phyloP scores from a whole-genome alignment of 2,329 filamentous ascomycete species.

The Helicocarpus griseus region DNA sequence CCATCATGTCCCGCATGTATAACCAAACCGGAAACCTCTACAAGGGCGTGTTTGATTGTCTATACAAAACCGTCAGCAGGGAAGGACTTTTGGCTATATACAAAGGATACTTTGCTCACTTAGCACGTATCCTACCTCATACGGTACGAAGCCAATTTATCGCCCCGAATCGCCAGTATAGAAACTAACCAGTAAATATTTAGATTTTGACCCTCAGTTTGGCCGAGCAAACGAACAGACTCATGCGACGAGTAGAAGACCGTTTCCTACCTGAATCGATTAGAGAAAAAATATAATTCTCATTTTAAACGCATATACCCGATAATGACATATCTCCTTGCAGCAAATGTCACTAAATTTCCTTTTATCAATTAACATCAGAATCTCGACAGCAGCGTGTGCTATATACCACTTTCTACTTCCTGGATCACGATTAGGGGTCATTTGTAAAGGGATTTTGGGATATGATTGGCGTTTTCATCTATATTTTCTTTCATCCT shows the following conservation, averaged over 20 bases:
- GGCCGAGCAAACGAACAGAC: constrained; percentile 94
- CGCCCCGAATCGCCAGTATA: constrained; percentile 15
- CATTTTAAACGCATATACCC: background rate
- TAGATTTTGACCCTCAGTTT: constrained; percentile 80
- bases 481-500: background rate
- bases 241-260: constrained; percentile 70
- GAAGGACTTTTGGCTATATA: constrained; percentile 91
- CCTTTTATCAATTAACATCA: background rate
- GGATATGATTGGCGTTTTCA: background rate
- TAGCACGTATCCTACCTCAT: constrained; percentile 88
- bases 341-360: background rate
- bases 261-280: constrained; percentile 40
- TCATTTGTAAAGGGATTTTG: background rate
- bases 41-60: constrained; percentile 80
- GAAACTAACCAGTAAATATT: background rate
- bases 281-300: constrained; percentile 37
- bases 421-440: too few relatives aligned
- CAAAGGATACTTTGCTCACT: constrained; percentile 92
- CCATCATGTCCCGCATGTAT: constrained; percentile 97
- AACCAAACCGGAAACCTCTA: constrained; percentile 99
- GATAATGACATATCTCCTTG: background rate
- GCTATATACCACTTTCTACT: background rate
- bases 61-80: constrained; percentile 80
- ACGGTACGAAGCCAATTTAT: constrained; percentile 44
- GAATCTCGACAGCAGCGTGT: background rate